These are phyloP conservation scores for Plasmodium reichenowi DNA, from an alignment of 169 alveolate genomes.

Conservation along the genomic window DNA sequence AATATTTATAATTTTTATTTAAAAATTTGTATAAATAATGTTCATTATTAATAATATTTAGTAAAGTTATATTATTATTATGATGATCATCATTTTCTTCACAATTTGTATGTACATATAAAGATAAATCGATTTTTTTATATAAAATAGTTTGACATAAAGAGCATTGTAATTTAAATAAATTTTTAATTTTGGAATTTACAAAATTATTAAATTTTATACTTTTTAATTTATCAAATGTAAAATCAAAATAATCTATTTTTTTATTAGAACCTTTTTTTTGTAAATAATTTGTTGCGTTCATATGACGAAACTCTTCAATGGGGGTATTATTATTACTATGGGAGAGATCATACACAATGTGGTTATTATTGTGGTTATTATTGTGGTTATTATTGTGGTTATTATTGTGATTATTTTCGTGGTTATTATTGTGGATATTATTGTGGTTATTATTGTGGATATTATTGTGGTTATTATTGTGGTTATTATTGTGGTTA, in stretches of 20 bases:
- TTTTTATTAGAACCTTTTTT: conserved; percentile 3
- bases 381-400: neutral
- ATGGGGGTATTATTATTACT: conserved; percentile 41
- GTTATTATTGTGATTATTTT: neutral
- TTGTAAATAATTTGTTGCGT: conserved; percentile 20
- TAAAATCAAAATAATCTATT: conserved; percentile 68
- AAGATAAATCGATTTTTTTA: conserved; percentile 19
- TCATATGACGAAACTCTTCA: conserved; percentile 9
- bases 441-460: neutral
- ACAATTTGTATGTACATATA: conserved; percentile 2
- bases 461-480: neutral
- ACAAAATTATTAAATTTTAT: conserved; percentile 53
- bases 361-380: neutral
- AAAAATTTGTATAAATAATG: conserved; percentile 70
- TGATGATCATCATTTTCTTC: conserved; percentile 4
- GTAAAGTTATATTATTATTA: neutral
- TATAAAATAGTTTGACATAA: conserved; percentile 70
- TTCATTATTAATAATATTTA: conserved; percentile 55
- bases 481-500: neutral
- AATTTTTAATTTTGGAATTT: conserved; percentile 43
- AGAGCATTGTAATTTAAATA: conserved; percentile 64
- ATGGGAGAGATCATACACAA: neutral
- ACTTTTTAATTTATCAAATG: conserved; percentile 44
- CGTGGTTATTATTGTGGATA: too few relatives aligned
- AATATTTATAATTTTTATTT: conserved; percentile 54